phyloP scores from a whole-genome alignment of 495 filamentous ascomycete genomes.

The Penicillium turbatum region DNA sequence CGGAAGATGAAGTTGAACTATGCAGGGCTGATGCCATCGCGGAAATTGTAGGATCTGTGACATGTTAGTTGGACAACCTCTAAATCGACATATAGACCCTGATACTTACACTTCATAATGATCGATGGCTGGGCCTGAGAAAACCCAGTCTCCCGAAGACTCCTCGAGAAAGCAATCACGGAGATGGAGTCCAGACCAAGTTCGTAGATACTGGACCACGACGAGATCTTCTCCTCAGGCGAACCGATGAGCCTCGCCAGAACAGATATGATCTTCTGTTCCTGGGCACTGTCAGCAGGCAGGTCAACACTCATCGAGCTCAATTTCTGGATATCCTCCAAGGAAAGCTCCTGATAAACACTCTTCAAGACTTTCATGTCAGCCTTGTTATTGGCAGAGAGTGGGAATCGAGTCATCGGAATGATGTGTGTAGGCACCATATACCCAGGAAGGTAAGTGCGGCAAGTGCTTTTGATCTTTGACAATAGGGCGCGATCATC shows the following conservation, averaged over 20 bases:
- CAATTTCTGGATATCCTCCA: constrained; percentile 53
- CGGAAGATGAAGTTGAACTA: constrained; percentile 4
- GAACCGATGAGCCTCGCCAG: constrained; percentile 48
- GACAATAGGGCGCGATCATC: constrained; percentile 13
- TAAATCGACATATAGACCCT: background rate
- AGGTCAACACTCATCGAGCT: constrained; percentile 29
- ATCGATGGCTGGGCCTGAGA: constrained; percentile 53
- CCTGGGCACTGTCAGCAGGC: constrained; percentile 36
- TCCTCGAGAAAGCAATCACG: constrained; percentile 57
- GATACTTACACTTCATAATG: constrained; percentile 55
- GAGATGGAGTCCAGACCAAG: constrained; percentile 81
- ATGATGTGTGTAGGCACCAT: constrained; percentile 53
- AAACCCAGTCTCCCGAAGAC: constrained; percentile 52
- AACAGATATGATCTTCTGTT: constrained; percentile 43
- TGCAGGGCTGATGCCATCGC: constrained; percentile 44
- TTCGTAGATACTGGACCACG: constrained; percentile 67
- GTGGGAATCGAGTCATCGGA: constrained; percentile 38
- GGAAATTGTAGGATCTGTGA: constrained; percentile 48
- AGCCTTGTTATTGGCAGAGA: constrained; percentile 45
- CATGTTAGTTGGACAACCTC: constrained; percentile 6
- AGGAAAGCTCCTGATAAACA: constrained; percentile 54
- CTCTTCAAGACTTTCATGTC: constrained; percentile 43
- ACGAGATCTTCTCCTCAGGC: constrained; percentile 39
- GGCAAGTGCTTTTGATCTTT: constrained; percentile 33
- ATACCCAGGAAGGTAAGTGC: constrained; percentile 45